Percentiles rank a stretch among this genome's conserved stretches.
phyloP scores from a whole-genome alignment of 2,329 filamentous ascomycete species.

The Beauveria rudraprayagi region DNA sequence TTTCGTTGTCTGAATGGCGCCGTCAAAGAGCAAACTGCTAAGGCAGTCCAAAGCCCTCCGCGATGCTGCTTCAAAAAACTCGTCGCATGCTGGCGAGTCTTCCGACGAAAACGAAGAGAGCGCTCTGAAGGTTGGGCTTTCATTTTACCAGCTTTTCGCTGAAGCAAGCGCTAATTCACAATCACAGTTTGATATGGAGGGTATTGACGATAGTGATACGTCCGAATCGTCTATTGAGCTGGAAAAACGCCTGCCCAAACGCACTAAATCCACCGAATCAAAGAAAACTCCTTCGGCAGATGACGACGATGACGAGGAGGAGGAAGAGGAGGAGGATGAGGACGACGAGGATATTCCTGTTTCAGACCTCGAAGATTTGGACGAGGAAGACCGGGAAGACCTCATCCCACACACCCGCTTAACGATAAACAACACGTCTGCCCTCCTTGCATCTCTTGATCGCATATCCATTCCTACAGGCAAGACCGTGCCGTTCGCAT shows the following conservation, averaged over 20 bases:
- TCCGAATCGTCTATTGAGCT: constrained; percentile 69
- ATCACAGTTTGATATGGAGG: constrained; percentile 42
- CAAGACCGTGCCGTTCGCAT: constrained; percentile 66
- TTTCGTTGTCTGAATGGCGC: neutral
- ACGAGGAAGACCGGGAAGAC: constrained; percentile 77
- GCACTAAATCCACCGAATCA: constrained; percentile 21
- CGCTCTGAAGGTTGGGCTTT: neutral
- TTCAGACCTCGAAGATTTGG: constrained; percentile 72
- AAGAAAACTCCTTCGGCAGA: constrained; percentile 26
- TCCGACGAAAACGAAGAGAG: constrained; percentile 12
- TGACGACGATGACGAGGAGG: constrained; percentile 46
- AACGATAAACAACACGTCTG: constrained; percentile 94
- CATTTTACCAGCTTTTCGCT: neutral
- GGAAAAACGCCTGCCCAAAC: constrained; percentile 43
- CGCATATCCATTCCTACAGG: constrained; percentile 63
- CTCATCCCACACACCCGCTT: constrained; percentile 84
- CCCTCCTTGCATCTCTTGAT: constrained; percentile 70
- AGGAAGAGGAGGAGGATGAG: constrained; percentile 51
- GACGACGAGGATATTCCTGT: constrained; percentile 77
- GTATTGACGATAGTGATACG: constrained; percentile 52
- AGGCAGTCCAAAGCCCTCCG: neutral
- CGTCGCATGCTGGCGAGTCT: neutral
- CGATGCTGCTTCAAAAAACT: neutral
- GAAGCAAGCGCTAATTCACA: neutral
- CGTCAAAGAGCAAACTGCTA: neutral